phyloP scores from a whole-genome alignment of 2,329 filamentous ascomycete genomes.

The Penicillium sp. region DNA sequence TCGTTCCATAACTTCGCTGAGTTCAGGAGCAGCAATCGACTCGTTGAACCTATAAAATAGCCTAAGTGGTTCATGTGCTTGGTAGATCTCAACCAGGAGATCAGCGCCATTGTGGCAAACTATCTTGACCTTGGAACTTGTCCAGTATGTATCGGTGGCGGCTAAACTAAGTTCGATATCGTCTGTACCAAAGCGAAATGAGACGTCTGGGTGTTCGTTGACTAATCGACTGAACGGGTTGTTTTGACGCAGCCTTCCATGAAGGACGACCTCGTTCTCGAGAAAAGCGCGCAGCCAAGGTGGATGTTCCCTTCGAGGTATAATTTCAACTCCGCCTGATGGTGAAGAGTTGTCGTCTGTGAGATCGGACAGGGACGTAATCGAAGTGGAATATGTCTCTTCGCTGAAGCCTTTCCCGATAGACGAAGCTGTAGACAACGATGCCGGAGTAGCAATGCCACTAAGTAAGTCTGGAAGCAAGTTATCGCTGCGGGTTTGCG shows the following conservation, averaged over 20 bases:
- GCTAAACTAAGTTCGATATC: conserved; percentile 9
- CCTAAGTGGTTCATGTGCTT: conserved; percentile 60
- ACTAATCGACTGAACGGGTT: conserved; percentile 23
- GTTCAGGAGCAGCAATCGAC: conserved; percentile 86
- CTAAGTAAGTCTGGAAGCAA: conserved; percentile 45
- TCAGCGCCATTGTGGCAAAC: conserved; percentile 18
- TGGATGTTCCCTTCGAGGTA: not conserved
- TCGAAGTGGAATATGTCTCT: conserved; percentile 14
- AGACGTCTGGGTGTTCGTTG: conserved; percentile 6
- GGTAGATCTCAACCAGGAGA: conserved; percentile 16
- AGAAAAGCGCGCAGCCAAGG: conserved; percentile 22
- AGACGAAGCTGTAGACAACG: conserved; percentile 65
- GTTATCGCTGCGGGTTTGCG: conserved; percentile 69
- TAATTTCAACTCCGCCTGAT: not conserved
- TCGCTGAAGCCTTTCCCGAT: conserved; percentile 15
- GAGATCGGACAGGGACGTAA: conserved; percentile 19
- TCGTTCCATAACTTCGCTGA: conserved; percentile 88
- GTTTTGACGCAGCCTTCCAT: conserved; percentile 5
- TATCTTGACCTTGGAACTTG: conserved; percentile 8
- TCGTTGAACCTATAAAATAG: conserved; percentile 88
- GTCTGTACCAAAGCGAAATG: not conserved
- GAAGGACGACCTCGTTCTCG: conserved; percentile 13
- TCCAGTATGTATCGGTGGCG: not conserved
- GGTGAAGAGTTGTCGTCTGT: conserved; percentile 9
- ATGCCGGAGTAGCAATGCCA: conserved; percentile 56